These are phyloP conservation scores for Candida lessepsii DNA, from an alignment of 805 yeast species.

Conservation along the genomic window DNA sequence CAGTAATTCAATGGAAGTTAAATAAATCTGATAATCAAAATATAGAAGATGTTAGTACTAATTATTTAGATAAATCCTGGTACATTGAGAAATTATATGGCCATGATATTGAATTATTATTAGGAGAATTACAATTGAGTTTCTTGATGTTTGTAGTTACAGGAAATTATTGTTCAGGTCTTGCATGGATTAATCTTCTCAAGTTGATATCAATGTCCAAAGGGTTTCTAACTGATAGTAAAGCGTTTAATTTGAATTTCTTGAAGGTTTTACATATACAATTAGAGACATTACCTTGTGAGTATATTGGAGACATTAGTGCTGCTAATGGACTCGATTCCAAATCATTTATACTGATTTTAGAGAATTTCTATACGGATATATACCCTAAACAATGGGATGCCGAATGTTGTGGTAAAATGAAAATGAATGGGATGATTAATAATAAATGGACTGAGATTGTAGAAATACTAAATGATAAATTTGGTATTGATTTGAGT, in stretches of 20 bases:
- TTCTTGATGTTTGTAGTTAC: slow-evolving; percentile 50
- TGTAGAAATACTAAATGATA: slow-evolving; percentile 5
- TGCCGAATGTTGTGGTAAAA: slow-evolving; percentile 19
- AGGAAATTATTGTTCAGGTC: slow-evolving; percentile 61
- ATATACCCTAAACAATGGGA: slow-evolving; percentile 14
- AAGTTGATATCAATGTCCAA: slow-evolving; percentile 37
- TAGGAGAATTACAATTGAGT: slow-evolving; percentile 56
- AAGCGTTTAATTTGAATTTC: slow-evolving; percentile 28
- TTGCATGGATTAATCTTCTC: slow-evolving; percentile 61
- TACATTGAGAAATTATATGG: slow-evolving; percentile 43
- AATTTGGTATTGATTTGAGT: slow-evolving; percentile 16
- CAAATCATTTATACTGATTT: slow-evolving; percentile 14
- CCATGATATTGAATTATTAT: slow-evolving; percentile 24
- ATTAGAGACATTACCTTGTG: slow-evolving; percentile 40
- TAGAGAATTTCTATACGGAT: slow-evolving; percentile 22
- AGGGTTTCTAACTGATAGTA: slow-evolving; percentile 21
- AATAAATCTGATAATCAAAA: slow-evolving; percentile 26
- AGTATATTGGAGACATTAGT: slow-evolving; percentile 28
- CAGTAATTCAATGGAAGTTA: slow-evolving; percentile 41
- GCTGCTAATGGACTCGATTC: slow-evolving; percentile 21
- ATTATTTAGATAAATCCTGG: slow-evolving; percentile 63
- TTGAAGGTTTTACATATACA: slow-evolving; percentile 34
- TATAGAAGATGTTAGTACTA: slow-evolving; percentile 44
- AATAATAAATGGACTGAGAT: slow-evolving; percentile 20
- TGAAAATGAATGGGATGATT: slow-evolving; percentile 19